Conservation (phyloP, 805 yeast species). For the Candida hungchunana region DNA sequence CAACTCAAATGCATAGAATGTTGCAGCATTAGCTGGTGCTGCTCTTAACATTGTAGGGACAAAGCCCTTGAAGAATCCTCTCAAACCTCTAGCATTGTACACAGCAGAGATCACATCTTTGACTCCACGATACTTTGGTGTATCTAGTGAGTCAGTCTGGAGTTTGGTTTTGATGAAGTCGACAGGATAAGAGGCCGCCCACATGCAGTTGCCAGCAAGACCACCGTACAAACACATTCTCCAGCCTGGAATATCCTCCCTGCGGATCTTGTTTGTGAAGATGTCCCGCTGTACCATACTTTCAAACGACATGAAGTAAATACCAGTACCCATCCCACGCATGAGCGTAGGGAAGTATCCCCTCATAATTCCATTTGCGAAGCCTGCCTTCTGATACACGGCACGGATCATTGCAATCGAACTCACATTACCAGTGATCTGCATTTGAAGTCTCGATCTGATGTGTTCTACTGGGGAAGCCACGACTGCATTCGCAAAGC, state of each 20-base stretch:
- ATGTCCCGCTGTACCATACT: constrained; percentile 70
- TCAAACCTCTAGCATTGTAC: constrained; percentile 53
- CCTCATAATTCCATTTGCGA: constrained; percentile 56
- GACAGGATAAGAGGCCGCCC: constrained; percentile 85
- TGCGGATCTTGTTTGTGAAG: constrained; percentile 37
- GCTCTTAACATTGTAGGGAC: constrained; percentile 91
- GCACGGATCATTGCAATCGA: constrained; percentile 68
- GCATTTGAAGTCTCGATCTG: constrained; percentile 90
- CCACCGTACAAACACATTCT: constrained; percentile 87
- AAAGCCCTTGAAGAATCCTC: constrained; percentile 87
- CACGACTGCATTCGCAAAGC: constrained; percentile 80
- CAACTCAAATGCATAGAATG: constrained; percentile 88
- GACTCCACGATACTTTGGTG: constrained; percentile 56
- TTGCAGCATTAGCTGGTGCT: constrained; percentile 97
- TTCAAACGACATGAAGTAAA: constrained; percentile 87
- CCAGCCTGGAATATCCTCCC: constrained; percentile 83
- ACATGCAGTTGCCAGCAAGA: constrained; percentile 80
- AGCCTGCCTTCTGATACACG: constrained; percentile 50
- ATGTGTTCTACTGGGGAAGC: constrained; percentile 95
- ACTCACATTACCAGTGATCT: constrained; percentile 58
- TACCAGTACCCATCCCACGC: constrained; percentile 87
- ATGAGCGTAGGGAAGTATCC: constrained; percentile 79
- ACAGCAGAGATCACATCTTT: constrained; percentile 55
- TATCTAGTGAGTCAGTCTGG: constrained; percentile 65
- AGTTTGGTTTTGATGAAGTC: constrained; percentile 89